Evolutionary conservation across 768 basidiomycete species (phyloP).

Genomic region (Collybia mongolica): DNA sequence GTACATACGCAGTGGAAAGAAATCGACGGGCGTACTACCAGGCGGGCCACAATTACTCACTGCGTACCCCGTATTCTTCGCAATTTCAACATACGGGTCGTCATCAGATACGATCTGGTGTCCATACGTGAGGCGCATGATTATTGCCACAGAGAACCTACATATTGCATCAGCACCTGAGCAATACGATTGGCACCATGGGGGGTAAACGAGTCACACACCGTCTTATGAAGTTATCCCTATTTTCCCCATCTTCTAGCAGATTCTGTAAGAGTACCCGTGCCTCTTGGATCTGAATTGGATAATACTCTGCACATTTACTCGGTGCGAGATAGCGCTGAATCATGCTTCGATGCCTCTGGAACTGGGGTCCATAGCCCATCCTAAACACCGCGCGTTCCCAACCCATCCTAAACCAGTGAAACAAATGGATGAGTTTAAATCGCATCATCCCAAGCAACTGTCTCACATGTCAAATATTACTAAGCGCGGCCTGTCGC

Average conservation of each 20-base stretch:
- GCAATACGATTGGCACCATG: no score
- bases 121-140: conserved; percentile 13
- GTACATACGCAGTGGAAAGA: conserved; percentile 16
- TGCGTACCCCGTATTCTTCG: conserved; percentile 2
- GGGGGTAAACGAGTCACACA: not conserved
- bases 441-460: no score
- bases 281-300: conserved; percentile 28
- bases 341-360: conserved; percentile 17
- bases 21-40: conserved; percentile 11
- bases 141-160: conserved; percentile 9
- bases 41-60: conserved; percentile 5
- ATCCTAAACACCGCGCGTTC: not conserved
- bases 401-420: conserved; percentile 6
- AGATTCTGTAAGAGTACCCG: conserved; percentile 27
- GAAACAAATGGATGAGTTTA: no score
- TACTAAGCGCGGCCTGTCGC: conserved; percentile 8
- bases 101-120: conserved; percentile 13
- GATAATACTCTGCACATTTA: conserved; percentile 19
- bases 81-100: conserved; percentile 12
- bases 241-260: conserved; percentile 17
- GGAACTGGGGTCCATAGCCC: conserved; percentile 22
- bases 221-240: conserved; percentile 4
- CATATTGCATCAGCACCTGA: no score
- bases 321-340: conserved; percentile 16
- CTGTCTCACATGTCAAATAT: conserved; percentile 9